phyloP scores from a whole-genome alignment of 1,284 basidiomycete species.

The Agroathelia rolfsii region DNA sequence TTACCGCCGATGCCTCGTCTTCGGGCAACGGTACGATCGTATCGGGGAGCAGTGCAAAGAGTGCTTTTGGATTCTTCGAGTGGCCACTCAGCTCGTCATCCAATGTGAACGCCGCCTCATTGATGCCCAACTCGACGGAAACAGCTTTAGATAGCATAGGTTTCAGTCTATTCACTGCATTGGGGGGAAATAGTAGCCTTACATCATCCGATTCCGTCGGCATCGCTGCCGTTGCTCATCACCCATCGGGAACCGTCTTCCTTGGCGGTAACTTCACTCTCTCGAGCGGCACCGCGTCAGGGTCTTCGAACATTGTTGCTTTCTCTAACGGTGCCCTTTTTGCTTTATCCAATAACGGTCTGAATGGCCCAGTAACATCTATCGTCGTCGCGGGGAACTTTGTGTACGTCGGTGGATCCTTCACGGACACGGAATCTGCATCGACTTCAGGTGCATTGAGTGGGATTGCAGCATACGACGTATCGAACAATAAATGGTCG shows the following conservation, averaged over 20 bases:
- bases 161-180: constrained; percentile 43
- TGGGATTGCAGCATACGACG: constrained; percentile 72
- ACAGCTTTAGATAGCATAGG: constrained; percentile 61
- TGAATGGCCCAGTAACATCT: constrained; percentile 71
- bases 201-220: constrained; percentile 24
- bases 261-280: constrained; percentile 74
- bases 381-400: constrained; percentile 48
- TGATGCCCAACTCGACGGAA: constrained; percentile 62
- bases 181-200: constrained; percentile 34
- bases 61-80: constrained; percentile 70
- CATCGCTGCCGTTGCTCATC: constrained; percentile 51
- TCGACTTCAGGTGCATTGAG: constrained; percentile 44
- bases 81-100: constrained; percentile 49
- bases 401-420: constrained; percentile 81
- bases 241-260: constrained; percentile 57
- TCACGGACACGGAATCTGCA: constrained; percentile 56
- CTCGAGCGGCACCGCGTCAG: constrained; percentile 42
- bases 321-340: constrained; percentile 54
- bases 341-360: constrained; percentile 48
- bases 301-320: constrained; percentile 63
- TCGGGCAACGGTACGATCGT: constrained; percentile 23
- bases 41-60: constrained; percentile 19
- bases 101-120: constrained; percentile 43
- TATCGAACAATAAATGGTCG: constrained; percentile 58
- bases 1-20: constrained; percentile 27